Evolutionary conservation across 192 early-diverging fungal genomes (phyloP), one percentile per base, ranked within the genome.

Genomic region (Spinellus fusiger): DNA sequence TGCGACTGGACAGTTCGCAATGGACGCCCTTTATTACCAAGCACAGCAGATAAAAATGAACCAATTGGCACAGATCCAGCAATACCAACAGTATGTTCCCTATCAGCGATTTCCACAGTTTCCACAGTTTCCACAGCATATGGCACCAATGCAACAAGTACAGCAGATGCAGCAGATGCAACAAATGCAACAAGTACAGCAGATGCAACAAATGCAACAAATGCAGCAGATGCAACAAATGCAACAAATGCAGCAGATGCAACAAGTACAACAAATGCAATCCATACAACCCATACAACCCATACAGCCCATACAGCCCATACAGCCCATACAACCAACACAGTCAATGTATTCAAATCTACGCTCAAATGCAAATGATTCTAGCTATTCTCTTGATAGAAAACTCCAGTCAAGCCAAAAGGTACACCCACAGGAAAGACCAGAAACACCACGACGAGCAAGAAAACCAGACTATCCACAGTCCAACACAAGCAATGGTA

Each of bases 1-100:
- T 18, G 18, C 18, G 40, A 44, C 40, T n/a, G 40, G 15, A 3
- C 40, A 44, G 40, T n/a, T 47, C 33, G 47, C 35, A 20, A 49
- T 60, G 59, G 52, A 54, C n/a, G 47, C 49, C 7, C 32, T 54
- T 4, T 62, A 59, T 29, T 59, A 59, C 33, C 57, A 59, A 37
- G 15, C 31, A 20, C 48, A 40, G 7, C 55, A 57, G 40, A 44
- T 44, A 12, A 44, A 44, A 12, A n/a, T 44, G 40, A 44, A 44
- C 10, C 40, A 44, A 12, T n/a, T 44, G 40, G 40, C 40, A 5
- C 40, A 44, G 40, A 44, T 44, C 10, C 40, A 44, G 10, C 40
- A 44, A 44, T 44, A 44, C 40, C 40, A 44, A 44, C 40, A 44
- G 18, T 44, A 44, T 44, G 15, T n/a, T n/a, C 10, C 3, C 13